Evolutionary conservation across 768 basidiomycete species (phyloP), one percentile per base, ranked within the genome.

Genomic region (Phanerochaete carnosa): DNA sequence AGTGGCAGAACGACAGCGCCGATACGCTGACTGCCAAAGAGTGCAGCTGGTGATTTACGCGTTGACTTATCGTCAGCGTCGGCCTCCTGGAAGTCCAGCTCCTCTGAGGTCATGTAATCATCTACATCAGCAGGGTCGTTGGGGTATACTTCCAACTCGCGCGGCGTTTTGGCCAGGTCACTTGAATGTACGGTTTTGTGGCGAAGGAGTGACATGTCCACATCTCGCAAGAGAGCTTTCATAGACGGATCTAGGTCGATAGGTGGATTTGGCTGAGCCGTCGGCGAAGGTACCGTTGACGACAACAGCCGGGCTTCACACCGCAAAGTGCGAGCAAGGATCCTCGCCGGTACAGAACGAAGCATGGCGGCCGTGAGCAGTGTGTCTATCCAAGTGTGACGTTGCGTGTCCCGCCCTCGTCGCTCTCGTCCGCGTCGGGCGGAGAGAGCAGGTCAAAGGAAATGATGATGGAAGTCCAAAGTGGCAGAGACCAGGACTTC

Each of bases 11-110:
- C 75, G 8, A 94, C 84, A 46, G 86, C 76, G 9, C 92, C 91
- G 51, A 92, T 80, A 45, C 81, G 76, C 59, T 85, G 79, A 65
- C 89, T 88, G 19, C 94, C 95, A 71, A 91, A 91, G 25, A 78
- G 76, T 22, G 94, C 93, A 23, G 92, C 93, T 45, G 92, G 89
- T 26, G 92, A 93, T 69, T 90, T 90, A 55, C 84, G 76, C 46
- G 71, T 82, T 69, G 65, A 77, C 64, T 63, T 66, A 9, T 75
- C 69, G 25, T 72, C 66, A 23, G 68, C 60, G 19, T 72, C 73
- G 26, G 75, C 75, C 45, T 75, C 76, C 26, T 73, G 72, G 46
- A 64, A 68, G 30, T 74, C 68, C 26, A 75, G 71, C 58, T 76
- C 71, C 53, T 70, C 69, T 35, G 73, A 61, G 4, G 55, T 63